A percentile compares a stretch with the other conserved stretches of the same genome.
Evolutionary conservation across 768 basidiomycete species (phyloP).

Genomic region (Pisolithus tinctorius): DNA sequence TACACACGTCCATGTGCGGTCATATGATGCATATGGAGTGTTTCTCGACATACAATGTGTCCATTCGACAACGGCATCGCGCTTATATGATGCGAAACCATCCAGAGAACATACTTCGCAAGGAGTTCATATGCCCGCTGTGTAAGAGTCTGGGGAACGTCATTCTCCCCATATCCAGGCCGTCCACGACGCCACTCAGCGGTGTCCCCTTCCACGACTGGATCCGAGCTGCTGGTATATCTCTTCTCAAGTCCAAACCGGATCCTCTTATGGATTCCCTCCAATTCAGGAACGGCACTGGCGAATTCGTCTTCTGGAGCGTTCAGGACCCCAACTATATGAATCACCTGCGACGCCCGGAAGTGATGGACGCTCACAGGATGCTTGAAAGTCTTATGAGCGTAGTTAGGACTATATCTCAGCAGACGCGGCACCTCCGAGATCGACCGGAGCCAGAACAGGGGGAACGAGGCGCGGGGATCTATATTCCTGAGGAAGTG

Average conservation of each 20-base stretch:
- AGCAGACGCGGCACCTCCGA: constrained; percentile 78
- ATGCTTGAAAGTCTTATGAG: constrained; percentile 87
- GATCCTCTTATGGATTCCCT: constrained; percentile 65
- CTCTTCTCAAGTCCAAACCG: constrained; percentile 78
- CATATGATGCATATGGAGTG: constrained; percentile 98
- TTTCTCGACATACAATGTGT: constrained; percentile 83
- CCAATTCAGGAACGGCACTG: constrained; percentile 74
- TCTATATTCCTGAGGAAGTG: constrained; percentile 90
- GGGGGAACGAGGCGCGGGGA: constrained; percentile 72
- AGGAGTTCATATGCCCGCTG: constrained; percentile 93
- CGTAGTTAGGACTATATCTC: constrained; percentile 70
- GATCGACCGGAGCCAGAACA: constrained; percentile 67
- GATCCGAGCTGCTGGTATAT: constrained; percentile 86
- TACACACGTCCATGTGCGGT: constrained; percentile 83
- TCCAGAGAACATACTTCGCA: constrained; percentile 88
- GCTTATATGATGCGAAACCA: constrained; percentile 88
- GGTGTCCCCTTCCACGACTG: constrained; percentile 73
- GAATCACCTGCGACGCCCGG: constrained; percentile 44
- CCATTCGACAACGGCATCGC: constrained; percentile 82
- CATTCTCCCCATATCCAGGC: constrained; percentile 72
- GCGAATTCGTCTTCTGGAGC: constrained; percentile 86
- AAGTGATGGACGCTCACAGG: constrained; percentile 55
- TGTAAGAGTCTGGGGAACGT: constrained; percentile 97
- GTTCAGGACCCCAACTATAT: constrained; percentile 73
- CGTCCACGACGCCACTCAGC: constrained; percentile 39